Conservation (phyloP, 139 green algal genomes). For the Chlamydomonas incerta region DNA sequence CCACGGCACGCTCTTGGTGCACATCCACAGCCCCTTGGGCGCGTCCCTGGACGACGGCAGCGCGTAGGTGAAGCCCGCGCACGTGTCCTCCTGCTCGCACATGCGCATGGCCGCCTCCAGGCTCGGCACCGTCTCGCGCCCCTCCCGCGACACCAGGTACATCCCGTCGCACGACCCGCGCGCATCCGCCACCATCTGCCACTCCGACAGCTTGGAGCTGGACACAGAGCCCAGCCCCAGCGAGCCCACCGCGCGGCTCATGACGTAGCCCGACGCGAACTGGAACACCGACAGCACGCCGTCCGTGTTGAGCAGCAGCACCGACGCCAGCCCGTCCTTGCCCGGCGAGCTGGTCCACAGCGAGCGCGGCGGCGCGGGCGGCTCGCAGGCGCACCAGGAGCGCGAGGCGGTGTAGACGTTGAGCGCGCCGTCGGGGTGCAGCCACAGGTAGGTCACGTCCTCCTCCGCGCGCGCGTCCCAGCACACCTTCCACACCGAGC, state of each 20-base stretch:
- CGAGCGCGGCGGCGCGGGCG: neutral
- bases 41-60: neutral
- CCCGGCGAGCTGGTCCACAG: neutral
- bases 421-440: neutral
- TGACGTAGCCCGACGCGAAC: neutral
- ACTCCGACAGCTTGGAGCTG: neutral
- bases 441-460: neutral
- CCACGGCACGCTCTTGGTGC: neutral
- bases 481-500: neutral
- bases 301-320: neutral
- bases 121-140: neutral
- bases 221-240: neutral
- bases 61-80: neutral
- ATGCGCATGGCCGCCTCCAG: neutral
- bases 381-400: neutral
- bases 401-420: neutral
- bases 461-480: neutral
- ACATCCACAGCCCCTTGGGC: neutral
- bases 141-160: neutral
- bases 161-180: neutral
- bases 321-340: neutral
- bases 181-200: neutral
- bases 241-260: neutral
- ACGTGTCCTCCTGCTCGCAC: neutral
- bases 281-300: neutral